Evolutionary conservation across 2,329 filamentous ascomycete species (phyloP), one percentile per base, ranked within the genome.

Genomic region (Colletotrichum orchidophilum): DNA sequence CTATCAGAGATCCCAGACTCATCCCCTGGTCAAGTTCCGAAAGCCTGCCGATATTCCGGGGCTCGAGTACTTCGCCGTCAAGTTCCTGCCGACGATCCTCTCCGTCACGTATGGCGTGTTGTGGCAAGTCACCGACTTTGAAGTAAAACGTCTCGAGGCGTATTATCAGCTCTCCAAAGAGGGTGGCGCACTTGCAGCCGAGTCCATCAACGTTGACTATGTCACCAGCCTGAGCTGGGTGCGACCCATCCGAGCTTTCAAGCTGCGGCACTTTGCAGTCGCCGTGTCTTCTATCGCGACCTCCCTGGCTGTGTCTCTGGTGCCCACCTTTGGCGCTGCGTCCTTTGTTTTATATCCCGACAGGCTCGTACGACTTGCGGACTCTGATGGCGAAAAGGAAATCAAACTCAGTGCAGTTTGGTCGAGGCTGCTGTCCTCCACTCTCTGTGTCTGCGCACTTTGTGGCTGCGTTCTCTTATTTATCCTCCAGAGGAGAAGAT

Each of bases 201-300:
- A 90, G 76, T 93, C 90, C 0, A 87, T 94, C 76, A 94, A 94
- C 73, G 91, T 93, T 72, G 91, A 94, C 78, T 94, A 94, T 71
- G 86, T 93, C 54, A 93, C 92, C 5, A 87, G 89, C 74, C 88
- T 92, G 81, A 90, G 87, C 75, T 89, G 93, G 75, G 80, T 92
- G 49, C 86, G 91, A 2, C 92, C 92, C 0, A 79, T 94, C 5
- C 84, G 87, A 55, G 92, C 92, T 1, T 76, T 93, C 3, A 84
- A 83, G 71, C 86, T 88, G 73, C 86, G 85, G 54, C 92, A 94
- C 75, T 92, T 91, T 77, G 91, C 92, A 0, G 92, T 94, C 6
- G 87, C 88, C 0, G 82, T 91, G 15, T 93, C 91, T 0, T 92
- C 91, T 0, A 74, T 92, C 6, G 88, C 89, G 0, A 91, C 90